Conservation (phyloP, 805 yeast genomes). For the Sungouiozyma intestinalis region DNA sequence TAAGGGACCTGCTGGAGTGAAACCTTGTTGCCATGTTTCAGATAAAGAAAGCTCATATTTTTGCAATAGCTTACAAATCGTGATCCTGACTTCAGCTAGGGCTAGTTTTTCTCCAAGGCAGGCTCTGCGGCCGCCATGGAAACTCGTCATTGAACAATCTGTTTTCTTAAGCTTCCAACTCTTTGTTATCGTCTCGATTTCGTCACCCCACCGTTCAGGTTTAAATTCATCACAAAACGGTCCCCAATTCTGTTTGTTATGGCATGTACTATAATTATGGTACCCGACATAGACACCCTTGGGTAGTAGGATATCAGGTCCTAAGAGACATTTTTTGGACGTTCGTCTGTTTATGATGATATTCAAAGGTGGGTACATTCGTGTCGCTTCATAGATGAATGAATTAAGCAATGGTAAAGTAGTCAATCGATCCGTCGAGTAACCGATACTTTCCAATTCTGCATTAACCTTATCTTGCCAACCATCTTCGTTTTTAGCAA, state of each 20-base stretch:
- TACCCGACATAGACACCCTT: slow-evolving; percentile 45
- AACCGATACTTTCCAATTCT: slow-evolving; percentile 32
- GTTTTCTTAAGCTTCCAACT: slow-evolving; percentile 37
- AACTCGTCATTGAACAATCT: slow-evolving; percentile 38
- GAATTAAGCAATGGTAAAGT: slow-evolving; percentile 50
- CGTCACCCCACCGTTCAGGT: slow-evolving; percentile 45
- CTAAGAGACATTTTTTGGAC: slow-evolving; percentile 30
- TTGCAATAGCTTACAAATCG: slow-evolving; percentile 30
- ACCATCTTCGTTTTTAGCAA: slow-evolving; percentile 32
- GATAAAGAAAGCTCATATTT: slow-evolving; percentile 31
- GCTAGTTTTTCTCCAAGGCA: slow-evolving; percentile 54
- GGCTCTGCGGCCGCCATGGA: slow-evolving; percentile 51
- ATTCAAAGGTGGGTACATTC: slow-evolving; percentile 47
- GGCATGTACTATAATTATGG: slow-evolving; percentile 42
- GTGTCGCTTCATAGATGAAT: slow-evolving; percentile 45
- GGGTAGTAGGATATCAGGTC: slow-evolving; percentile 36
- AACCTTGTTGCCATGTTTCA: slow-evolving; percentile 36
- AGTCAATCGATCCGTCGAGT: slow-evolving; percentile 35
- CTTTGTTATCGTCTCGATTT: slow-evolving; percentile 28
- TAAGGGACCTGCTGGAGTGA: slow-evolving; percentile 52
- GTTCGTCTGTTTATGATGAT: slow-evolving; percentile 45
- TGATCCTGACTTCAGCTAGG: slow-evolving; percentile 34
- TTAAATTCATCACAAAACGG: slow-evolving; percentile 32
- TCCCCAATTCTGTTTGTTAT: slow-evolving; percentile 38
- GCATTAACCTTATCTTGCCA: slow-evolving; percentile 38